These are phyloP conservation scores for Zasmidium angulare DNA, from an alignment of 2,329 filamentous ascomycete species.

Conservation along the genomic window DNA sequence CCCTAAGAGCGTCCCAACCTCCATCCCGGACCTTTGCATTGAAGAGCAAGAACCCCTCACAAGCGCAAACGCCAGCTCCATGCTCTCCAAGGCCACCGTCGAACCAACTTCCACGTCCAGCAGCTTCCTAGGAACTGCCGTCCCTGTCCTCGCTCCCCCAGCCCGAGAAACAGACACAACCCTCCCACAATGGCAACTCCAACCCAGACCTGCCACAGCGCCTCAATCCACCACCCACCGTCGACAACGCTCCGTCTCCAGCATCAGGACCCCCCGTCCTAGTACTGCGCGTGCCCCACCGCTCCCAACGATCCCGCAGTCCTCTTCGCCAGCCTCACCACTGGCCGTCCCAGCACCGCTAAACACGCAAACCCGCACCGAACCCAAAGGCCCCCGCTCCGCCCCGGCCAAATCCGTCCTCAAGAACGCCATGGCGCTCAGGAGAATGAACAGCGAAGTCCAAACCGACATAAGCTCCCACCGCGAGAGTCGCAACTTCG, in stretches of 20 bases:
- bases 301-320: slow-evolving; percentile 21
- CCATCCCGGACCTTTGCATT: background rate
- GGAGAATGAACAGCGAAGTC: slow-evolving; percentile 47
- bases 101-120: slow-evolving; percentile 17
- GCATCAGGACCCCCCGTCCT: background rate
- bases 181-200: slow-evolving; percentile 15
- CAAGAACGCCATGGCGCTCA: slow-evolving; percentile 40
- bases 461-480: slow-evolving; percentile 8
- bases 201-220: background rate
- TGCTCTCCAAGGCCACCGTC: slow-evolving; percentile 26
- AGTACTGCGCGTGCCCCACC: slow-evolving; percentile 13
- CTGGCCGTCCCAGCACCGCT: slow-evolving; percentile 4
- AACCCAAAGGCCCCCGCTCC: slow-evolving; percentile 33
- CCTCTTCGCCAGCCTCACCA: slow-evolving; percentile 6
- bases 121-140: slow-evolving; percentile 19
- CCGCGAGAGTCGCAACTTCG: slow-evolving; percentile 38
- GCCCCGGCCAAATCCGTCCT: slow-evolving; percentile 39
- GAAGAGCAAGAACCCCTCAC: slow-evolving; percentile 26
- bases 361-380: background rate
- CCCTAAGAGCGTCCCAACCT: slow-evolving; percentile 35
- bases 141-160: slow-evolving; percentile 29
- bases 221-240: background rate
- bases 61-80: slow-evolving; percentile 34
- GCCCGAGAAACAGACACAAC: slow-evolving; percentile 6
- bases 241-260: background rate